phyloP scores from a whole-genome alignment of 2,329 filamentous ascomycete species.

The Xylariaceae sp. region DNA sequence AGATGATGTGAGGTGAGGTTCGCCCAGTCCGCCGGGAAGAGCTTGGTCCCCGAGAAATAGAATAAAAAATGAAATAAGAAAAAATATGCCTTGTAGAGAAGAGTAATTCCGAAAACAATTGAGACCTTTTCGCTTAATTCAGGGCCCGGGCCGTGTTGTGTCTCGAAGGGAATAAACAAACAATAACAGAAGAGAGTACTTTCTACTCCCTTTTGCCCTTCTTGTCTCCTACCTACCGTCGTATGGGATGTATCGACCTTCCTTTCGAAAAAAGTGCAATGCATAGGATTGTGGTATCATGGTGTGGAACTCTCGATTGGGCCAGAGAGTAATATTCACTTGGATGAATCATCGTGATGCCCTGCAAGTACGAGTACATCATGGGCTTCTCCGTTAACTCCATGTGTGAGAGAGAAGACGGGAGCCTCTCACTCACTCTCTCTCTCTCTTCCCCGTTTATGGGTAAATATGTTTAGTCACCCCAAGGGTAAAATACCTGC shows the following conservation, averaged over 20 bases:
- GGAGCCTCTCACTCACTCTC: too few relatives aligned
- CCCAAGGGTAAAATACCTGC: too few relatives aligned
- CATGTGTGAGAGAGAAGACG: too few relatives aligned
- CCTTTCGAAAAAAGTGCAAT: background rate
- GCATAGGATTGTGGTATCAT: background rate
- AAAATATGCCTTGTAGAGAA: background rate
- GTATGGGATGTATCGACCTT: background rate
- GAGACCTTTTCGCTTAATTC: background rate
- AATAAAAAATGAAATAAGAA: background rate
- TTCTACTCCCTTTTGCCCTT: background rate
- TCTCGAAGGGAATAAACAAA: background rate
- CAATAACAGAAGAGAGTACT: background rate
- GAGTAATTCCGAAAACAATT: background rate
- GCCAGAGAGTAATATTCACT: background rate
- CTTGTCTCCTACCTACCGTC: background rate
- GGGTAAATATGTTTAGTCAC: too few relatives aligned
- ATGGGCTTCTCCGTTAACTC: too few relatives aligned
- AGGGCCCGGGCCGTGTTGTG: background rate
- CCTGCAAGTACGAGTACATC: too few relatives aligned
- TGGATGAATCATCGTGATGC: conserved; percentile 9
- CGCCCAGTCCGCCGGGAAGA: background rate
- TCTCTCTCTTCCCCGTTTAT: too few relatives aligned
- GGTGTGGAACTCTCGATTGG: background rate
- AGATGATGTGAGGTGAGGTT: background rate
- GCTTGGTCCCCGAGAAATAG: background rate